Percentiles rank a stretch among this genome's conserved stretches.
These are phyloP conservation scores for Kockovaella imperatae DNA, from an alignment of 768 basidiomycete species.

Conservation along the genomic window DNA sequence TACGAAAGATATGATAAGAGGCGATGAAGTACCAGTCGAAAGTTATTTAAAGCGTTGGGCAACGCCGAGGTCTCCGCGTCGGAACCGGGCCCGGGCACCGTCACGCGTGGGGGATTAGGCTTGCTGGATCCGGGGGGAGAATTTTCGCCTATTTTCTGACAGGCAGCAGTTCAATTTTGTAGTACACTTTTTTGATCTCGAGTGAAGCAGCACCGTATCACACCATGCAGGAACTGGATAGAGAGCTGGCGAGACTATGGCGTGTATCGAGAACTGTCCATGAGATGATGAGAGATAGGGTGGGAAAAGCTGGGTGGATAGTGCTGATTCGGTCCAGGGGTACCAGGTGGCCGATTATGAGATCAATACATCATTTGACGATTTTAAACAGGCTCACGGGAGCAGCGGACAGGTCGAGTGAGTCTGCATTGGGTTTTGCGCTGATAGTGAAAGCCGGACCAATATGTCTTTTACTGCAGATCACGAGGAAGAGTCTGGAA, in stretches of 20 bases:
- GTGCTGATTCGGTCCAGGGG: slow-evolving; percentile 53
- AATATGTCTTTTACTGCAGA: slow-evolving; percentile 87
- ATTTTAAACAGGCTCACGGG: slow-evolving; percentile 67
- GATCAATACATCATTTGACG: slow-evolving; percentile 73
- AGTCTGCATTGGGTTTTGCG: slow-evolving; percentile 41
- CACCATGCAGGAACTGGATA: slow-evolving; percentile 39
- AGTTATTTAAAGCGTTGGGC: too few relatives aligned
- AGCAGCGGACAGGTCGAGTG: slow-evolving; percentile 74
- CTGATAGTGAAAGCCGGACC: slow-evolving; percentile 56
- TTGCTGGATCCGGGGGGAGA: too few relatives aligned
- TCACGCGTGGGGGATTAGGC: too few relatives aligned
- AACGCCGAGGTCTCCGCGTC: too few relatives aligned
- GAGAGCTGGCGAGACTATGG: slow-evolving; percentile 66
- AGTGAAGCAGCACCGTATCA: too few relatives aligned
- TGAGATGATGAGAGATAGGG: slow-evolving; percentile 91
- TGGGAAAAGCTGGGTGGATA: slow-evolving; percentile 47
- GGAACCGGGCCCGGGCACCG: too few relatives aligned
- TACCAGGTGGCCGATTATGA: slow-evolving; percentile 92
- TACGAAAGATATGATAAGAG: too few relatives aligned
- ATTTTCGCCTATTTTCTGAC: too few relatives aligned
- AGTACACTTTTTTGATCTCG: too few relatives aligned
- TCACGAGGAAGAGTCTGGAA: slow-evolving; percentile 55
- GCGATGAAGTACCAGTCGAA: too few relatives aligned
- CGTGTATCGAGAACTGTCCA: slow-evolving; percentile 93
- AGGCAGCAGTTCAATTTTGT: too few relatives aligned